These are phyloP conservation scores for Limonium bicolor DNA, from an alignment of 148 eudicot genomes.

Conservation along the genomic window DNA sequence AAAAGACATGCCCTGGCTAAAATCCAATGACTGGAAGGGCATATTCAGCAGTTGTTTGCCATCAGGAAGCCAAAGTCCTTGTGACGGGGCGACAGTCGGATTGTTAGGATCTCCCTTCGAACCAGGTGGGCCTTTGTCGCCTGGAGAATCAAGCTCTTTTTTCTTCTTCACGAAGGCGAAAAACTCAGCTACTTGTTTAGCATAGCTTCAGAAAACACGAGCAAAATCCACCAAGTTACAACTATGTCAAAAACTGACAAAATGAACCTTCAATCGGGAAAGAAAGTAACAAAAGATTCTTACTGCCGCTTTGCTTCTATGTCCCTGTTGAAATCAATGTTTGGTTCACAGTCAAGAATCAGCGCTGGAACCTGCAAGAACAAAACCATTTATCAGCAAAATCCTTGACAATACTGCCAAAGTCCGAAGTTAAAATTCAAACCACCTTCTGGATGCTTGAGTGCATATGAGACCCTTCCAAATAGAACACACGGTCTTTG, in stretches of 20 bases:
- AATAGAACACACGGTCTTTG: constrained; percentile 62
- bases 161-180: constrained; percentile 71
- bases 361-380: constrained; percentile 68
- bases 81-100: constrained; percentile 21
- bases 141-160: constrained; percentile 35
- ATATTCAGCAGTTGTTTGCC: constrained; percentile 28
- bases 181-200: constrained; percentile 80
- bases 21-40: constrained; percentile 39
- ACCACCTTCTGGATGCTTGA: constrained; percentile 67
- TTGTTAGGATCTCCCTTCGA: constrained; percentile 17
- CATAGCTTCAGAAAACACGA: constrained; percentile 41
- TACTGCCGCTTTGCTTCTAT: constrained; percentile 85
- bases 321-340: constrained; percentile 75
- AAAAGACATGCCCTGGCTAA: constrained; percentile 36
- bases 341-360: constrained; percentile 87
- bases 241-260: neutral
- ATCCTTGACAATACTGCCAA: neutral
- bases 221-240: neutral
- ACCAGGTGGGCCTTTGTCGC: constrained; percentile 13
- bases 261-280: neutral
- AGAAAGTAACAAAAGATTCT: constrained; percentile 10
- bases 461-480: constrained; percentile 91
- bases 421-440: neutral
- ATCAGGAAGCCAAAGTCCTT: constrained; percentile 44
- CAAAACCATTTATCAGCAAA: constrained; percentile 1